Evolutionary conservation across 225 moss, liverwort and hornwort species (phyloP).

Genomic region (Asterella californica): DNA sequence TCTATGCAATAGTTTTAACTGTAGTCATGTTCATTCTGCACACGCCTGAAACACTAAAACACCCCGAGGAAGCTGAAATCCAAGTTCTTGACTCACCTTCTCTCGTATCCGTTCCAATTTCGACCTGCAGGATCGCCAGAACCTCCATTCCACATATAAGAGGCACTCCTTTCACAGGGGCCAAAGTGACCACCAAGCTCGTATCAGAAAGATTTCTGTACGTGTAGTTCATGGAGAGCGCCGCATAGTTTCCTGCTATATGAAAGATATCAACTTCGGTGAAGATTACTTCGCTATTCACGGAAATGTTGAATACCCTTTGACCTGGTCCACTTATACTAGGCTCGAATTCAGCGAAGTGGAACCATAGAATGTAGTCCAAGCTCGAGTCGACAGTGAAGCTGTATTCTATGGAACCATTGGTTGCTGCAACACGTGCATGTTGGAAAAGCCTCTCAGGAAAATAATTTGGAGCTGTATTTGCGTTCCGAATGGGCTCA

Average conservation of each 20-base stretch:
- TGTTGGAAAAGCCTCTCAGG: constrained; percentile 66
- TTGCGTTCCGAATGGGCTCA: constrained; percentile 36
- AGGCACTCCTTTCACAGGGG: constrained; percentile 43
- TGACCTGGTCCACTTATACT: constrained; percentile 54
- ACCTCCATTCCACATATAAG: constrained; percentile 76
- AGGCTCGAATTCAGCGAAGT: constrained; percentile 84
- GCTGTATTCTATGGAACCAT: constrained; percentile 43
- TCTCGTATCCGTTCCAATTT: constrained; percentile 58
- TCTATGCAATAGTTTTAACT: not conserved
- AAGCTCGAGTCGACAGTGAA: constrained; percentile 70
- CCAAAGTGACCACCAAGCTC: constrained; percentile 42
- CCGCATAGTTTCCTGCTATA: constrained; percentile 45
- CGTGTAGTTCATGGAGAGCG: constrained; percentile 61
- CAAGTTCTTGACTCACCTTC: constrained; percentile 52
- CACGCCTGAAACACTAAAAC: not conserved
- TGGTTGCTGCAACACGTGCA: constrained; percentile 50
- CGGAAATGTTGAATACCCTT: constrained; percentile 63
- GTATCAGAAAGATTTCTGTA: constrained; percentile 65
- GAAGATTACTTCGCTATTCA: constrained; percentile 47
- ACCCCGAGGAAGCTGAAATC: not conserved
- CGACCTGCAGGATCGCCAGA: constrained; percentile 62
- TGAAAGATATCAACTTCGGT: constrained; percentile 60
- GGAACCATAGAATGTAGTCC: constrained; percentile 91
- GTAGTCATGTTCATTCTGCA: not conserved
- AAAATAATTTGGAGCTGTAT: constrained; percentile 66